Evolutionary conservation across 2,329 filamentous ascomycete species (phyloP).

Genomic region (Penicillium corylophilum): DNA sequence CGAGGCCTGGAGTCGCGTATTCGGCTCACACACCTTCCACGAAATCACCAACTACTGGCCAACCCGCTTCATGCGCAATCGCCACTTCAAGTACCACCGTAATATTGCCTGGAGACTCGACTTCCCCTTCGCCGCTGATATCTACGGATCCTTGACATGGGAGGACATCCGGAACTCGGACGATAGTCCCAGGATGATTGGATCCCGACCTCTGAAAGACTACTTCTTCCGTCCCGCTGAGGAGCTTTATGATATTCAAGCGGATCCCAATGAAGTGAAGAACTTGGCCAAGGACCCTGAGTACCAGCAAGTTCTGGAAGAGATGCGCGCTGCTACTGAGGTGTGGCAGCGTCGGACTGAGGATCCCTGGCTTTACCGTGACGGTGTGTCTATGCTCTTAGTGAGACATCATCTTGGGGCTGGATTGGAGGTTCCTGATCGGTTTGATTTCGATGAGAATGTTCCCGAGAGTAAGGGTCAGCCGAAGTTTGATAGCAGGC

Average conservation of each 20-base stretch:
- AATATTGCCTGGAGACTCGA: conserved; percentile 52
- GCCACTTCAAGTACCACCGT: conserved; percentile 51
- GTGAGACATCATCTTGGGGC: conserved; percentile 12
- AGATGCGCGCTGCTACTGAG: conserved; percentile 35
- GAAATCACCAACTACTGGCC: conserved; percentile 54
- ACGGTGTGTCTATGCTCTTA: conserved; percentile 19
- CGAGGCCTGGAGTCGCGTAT: conserved; percentile 36
- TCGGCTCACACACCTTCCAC: conserved; percentile 56
- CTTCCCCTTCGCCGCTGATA: conserved; percentile 50
- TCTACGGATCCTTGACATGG: conserved; percentile 47
- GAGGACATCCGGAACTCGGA: conserved; percentile 46
- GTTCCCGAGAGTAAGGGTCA: neutral
- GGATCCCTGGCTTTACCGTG: conserved; percentile 36
- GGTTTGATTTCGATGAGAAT: conserved; percentile 21
- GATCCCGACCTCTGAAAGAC: conserved; percentile 40
- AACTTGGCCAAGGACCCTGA: conserved; percentile 43
- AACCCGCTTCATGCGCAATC: conserved; percentile 48
- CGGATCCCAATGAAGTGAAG: conserved; percentile 47
- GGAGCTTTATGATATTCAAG: conserved; percentile 49
- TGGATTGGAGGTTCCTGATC: conserved; percentile 19
- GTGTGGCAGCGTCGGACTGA: conserved; percentile 35
- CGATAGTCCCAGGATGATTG: conserved; percentile 33
- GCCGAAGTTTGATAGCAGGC: neutral
- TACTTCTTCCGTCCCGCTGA: conserved; percentile 49
- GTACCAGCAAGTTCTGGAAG: conserved; percentile 31